Conservation (phyloP, 257 asterid species). For the Solanum clarkiae region DNA sequence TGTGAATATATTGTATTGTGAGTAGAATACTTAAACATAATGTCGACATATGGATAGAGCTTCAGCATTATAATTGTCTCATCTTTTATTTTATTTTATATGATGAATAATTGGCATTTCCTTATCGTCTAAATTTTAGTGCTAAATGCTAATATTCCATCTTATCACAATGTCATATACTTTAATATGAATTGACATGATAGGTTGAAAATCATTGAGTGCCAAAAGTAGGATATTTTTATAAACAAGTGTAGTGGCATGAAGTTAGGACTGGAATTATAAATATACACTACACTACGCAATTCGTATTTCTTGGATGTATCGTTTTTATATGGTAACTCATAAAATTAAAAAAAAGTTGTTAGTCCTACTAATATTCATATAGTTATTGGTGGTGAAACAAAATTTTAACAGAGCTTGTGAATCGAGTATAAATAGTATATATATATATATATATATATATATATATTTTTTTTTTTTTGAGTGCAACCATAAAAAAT, state of each 20-base stretch:
- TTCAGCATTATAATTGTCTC: not conserved
- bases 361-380: too few species aligned
- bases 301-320: too few species aligned
- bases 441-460: too few species aligned
- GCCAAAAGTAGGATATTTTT: too few species aligned
- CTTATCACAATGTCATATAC: not conserved
- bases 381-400: too few species aligned
- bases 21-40: not conserved
- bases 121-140: not conserved
- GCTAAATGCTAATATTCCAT: not conserved
- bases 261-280: not conserved
- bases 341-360: too few species aligned
- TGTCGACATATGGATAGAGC: not conserved
- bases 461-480: too few species aligned
- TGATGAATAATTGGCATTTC: not conserved
- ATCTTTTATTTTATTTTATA: not conserved
- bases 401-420: too few species aligned
- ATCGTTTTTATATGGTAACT: too few species aligned
- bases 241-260: not conserved
- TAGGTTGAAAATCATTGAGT: not conserved
- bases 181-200: not conserved
- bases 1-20: not conserved
- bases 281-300: too few species aligned
- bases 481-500: too few species aligned
- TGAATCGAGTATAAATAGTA: too few species aligned